These are phyloP conservation scores for Xylona heveae DNA, from an alignment of 495 filamentous ascomycete genomes.

Conservation along the genomic window DNA sequence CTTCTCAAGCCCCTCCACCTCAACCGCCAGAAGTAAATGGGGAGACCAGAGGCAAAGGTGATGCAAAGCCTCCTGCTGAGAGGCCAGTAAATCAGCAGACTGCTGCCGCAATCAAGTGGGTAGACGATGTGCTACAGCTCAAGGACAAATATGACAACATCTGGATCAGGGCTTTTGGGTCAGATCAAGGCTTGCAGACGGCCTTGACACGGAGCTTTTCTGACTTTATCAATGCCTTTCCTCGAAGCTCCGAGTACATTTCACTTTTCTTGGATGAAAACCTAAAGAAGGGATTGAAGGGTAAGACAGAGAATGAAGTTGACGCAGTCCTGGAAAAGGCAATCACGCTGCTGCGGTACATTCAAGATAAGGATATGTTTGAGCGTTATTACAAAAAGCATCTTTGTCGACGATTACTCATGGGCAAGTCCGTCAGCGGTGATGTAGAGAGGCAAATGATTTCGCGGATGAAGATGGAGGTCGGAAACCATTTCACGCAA, in stretches of 20 bases:
- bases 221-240: conserved; percentile 77
- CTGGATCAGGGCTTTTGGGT: conserved; percentile 42
- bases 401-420: conserved; percentile 63
- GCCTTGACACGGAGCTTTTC: conserved; percentile 66
- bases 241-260: conserved; percentile 68
- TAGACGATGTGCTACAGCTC: conserved; percentile 65
- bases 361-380: conserved; percentile 86
- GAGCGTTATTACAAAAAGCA: conserved; percentile 98
- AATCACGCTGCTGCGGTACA: conserved; percentile 64
- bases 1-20: conserved; percentile 19
- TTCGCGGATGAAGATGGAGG: conserved; percentile 81
- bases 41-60: conserved; percentile 18
- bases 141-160: conserved; percentile 81
- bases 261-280: conserved; percentile 97
- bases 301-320: conserved; percentile 79
- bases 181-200: conserved; percentile 60
- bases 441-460: conserved; percentile 94
- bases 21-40: conserved; percentile 12
- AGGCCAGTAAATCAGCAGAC: conserved; percentile 41
- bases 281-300: conserved; percentile 80
- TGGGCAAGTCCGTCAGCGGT: conserved; percentile 67
- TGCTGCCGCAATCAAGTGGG: conserved; percentile 77
- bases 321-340: conserved; percentile 77
- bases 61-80: conserved; percentile 16
- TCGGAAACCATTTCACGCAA: conserved; percentile 81